These are phyloP conservation scores for Cyberlindnera bimundalis DNA, from an alignment of 805 yeast species.

Conservation along the genomic window DNA sequence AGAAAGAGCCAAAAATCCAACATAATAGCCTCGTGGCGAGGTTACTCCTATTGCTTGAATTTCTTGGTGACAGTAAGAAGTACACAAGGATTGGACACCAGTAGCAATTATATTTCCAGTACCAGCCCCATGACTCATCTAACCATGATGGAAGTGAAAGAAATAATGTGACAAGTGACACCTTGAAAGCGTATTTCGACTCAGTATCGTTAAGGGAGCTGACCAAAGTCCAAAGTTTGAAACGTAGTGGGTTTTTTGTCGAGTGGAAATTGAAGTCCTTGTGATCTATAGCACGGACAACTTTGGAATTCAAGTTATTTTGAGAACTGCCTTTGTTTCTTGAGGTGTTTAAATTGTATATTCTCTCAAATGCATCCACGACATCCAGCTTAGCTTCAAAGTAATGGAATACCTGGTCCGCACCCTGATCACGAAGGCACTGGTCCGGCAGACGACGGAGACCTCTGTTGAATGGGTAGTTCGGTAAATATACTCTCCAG, in stretches of 20 bases:
- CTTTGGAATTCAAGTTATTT: slow-evolving; percentile 5
- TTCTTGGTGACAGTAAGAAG: slow-evolving; percentile 39
- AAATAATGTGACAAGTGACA: slow-evolving; percentile 35
- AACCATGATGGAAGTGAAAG: slow-evolving; percentile 44
- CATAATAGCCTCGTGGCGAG: slow-evolving; percentile 32
- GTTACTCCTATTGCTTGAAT: slow-evolving; percentile 35
- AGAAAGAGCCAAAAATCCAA: slow-evolving; percentile 40
- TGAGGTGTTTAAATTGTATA: slow-evolving; percentile 43
- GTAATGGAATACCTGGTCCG: slow-evolving; percentile 40
- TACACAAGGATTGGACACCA: slow-evolving; percentile 39
- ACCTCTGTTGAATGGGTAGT: slow-evolving; percentile 39
- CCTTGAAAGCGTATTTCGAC: slow-evolving; percentile 42
- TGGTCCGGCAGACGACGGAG: slow-evolving; percentile 39
- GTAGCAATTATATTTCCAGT: slow-evolving; percentile 38
- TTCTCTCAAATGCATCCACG: slow-evolving; percentile 42
- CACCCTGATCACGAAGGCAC: slow-evolving; percentile 45
- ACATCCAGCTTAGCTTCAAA: slow-evolving; percentile 42
- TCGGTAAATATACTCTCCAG: slow-evolving; percentile 37
- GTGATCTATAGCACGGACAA: slow-evolving; percentile 39
- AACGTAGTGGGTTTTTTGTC: slow-evolving; percentile 34
- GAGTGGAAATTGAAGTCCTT: slow-evolving; percentile 40
- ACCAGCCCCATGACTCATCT: slow-evolving; percentile 39
- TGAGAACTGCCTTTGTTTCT: slow-evolving; percentile 22
- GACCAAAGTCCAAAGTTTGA: slow-evolving; percentile 36
- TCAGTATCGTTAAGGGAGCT: slow-evolving; percentile 35